Conservation (phyloP, 2,329 filamentous ascomycete genomes). For the Ophiostoma australiae region DNA sequence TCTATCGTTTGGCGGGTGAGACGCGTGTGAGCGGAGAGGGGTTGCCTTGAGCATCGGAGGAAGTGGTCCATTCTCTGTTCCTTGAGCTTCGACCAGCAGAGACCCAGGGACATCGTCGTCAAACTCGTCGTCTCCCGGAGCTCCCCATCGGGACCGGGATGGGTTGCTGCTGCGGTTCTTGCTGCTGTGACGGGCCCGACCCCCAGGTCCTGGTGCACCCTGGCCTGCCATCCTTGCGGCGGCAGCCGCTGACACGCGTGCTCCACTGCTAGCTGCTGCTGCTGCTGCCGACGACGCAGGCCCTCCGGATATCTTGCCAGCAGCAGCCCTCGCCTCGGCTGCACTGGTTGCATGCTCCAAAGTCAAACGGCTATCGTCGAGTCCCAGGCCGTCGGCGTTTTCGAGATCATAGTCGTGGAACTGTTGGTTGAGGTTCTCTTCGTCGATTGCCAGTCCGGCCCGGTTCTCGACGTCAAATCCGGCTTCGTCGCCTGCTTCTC, state of each 20-base stretch:
- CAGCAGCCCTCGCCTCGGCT: background rate
- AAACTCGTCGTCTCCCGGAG: constrained; percentile 42
- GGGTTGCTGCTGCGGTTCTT: background rate
- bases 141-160: constrained; percentile 28
- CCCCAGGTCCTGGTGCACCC: background rate
- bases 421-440: constrained; percentile 49
- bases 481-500: background rate
- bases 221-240: background rate
- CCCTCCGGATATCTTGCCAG: background rate
- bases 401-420: constrained; percentile 50
- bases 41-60: constrained; percentile 29
- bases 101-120: constrained; percentile 62
- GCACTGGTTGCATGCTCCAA: constrained; percentile 27
- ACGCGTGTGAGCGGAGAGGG: constrained; percentile 26
- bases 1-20: constrained; percentile 15
- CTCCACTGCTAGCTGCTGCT: background rate
- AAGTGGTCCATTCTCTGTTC: constrained; percentile 11
- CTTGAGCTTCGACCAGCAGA: constrained; percentile 51
- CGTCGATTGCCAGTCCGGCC: constrained; percentile 44
- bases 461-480: constrained; percentile 41
- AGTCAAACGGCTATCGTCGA: constrained; percentile 45
- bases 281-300: background rate
- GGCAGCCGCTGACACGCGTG: background rate
- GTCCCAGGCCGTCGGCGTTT: constrained; percentile 39
- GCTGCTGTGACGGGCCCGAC: background rate